These are phyloP conservation scores for Ciborinia camelliae DNA, from an alignment of 2,329 filamentous ascomycete species.

Conservation along the genomic window DNA sequence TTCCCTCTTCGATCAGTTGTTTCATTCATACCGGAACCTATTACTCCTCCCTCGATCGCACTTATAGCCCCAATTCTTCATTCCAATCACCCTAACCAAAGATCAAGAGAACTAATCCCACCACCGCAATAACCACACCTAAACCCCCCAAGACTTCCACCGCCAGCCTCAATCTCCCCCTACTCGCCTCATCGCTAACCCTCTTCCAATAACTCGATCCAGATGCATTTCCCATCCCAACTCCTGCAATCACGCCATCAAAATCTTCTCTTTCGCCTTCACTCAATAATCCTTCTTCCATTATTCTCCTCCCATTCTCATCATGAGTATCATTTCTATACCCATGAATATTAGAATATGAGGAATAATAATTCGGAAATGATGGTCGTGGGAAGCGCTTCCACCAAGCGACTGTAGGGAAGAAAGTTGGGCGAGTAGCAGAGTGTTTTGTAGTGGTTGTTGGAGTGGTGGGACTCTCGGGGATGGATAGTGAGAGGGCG, in stretches of 20 bases:
- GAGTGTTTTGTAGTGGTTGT: slow-evolving; percentile 14
- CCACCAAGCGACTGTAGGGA: slow-evolving; percentile 18
- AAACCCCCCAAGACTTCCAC: slow-evolving; percentile 8
- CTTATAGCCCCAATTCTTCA: background rate
- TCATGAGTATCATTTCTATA: background rate
- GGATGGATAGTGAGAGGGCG: slow-evolving; percentile 11
- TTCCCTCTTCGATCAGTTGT: too few species aligned
- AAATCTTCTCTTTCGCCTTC: slow-evolving; percentile 5
- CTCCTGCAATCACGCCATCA: background rate
- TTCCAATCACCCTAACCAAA: background rate
- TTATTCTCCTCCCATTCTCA: background rate
- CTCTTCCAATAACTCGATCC: slow-evolving; percentile 4
- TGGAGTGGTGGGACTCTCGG: background rate
- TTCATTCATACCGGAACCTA: too few species aligned
- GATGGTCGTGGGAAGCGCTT: slow-evolving; percentile 2
- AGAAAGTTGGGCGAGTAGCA: slow-evolving; percentile 13
- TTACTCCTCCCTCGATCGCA: background rate
- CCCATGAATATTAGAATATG: background rate
- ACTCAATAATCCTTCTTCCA: slow-evolving; percentile 16
- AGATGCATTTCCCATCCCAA: background rate
- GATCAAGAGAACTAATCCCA: background rate
- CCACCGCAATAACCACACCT: slow-evolving; percentile 1
- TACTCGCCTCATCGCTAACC: background rate
- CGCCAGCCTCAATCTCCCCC: background rate
- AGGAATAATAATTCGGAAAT: slow-evolving; percentile 7